Conservation (phyloP, 306 rosid species). For the Castanospermum australe region DNA sequence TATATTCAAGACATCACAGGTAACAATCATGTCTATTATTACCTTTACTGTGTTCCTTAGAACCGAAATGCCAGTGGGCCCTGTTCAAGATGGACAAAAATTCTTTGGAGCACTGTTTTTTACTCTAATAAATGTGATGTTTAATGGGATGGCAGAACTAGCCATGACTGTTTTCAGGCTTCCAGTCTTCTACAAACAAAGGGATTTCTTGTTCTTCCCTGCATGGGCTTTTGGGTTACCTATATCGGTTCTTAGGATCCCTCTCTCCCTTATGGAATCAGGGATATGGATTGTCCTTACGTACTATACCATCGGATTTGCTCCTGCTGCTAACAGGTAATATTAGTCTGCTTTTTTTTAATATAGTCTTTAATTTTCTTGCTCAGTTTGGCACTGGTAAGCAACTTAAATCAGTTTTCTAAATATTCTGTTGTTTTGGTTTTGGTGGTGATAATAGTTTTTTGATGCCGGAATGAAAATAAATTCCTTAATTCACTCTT, state of each 20-base stretch:
- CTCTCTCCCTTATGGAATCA: conserved; percentile 66
- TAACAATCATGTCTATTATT: conserved; percentile 53
- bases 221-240: conserved; percentile 83
- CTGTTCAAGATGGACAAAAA: conserved; percentile 51
- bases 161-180: conserved; percentile 60
- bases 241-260: conserved; percentile 76
- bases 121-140: conserved; percentile 61
- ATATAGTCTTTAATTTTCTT: neutral
- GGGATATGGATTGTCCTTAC: conserved; percentile 72
- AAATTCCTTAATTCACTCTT: neutral
- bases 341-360: conserved; percentile 1
- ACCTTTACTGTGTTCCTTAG: conserved; percentile 64
- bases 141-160: conserved; percentile 76
- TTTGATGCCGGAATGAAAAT: neutral
- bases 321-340: conserved; percentile 77
- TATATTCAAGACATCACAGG: conserved; percentile 58
- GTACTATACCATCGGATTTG: conserved; percentile 79
- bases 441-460: neutral
- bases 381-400: neutral
- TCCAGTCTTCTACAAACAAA: conserved; percentile 72
- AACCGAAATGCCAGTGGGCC: conserved; percentile 61
- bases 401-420: neutral
- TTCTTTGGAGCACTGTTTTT: conserved; percentile 77
- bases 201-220: conserved; percentile 75
- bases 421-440: neutral